Evolutionary conservation across 2,329 filamentous ascomycete species (phyloP), one percentile per base, ranked within the genome.

Genomic region (Lasiodiplodia hormozganensis): DNA sequence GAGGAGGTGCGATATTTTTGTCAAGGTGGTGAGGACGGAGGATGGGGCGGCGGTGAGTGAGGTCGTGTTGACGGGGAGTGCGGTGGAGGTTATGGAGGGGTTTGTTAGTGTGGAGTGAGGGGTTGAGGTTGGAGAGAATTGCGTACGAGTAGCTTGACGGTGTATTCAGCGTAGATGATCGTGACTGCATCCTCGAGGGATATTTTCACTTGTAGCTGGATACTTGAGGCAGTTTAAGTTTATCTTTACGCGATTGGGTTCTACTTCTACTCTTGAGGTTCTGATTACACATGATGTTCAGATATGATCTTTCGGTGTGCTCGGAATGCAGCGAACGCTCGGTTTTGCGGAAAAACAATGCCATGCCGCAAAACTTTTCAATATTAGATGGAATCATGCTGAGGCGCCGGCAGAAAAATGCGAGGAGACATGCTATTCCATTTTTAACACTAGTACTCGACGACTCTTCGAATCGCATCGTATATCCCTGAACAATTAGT

Each of bases 1-100:
- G 34, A 78, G 84, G 71, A 75, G 74, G 72, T 85, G 84, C 72
- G 81, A 84, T 28, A 83, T 86, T 71, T 78, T 79, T 49, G 79
- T 86, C 21, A 78, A 78, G 47, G 79, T 86, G 31, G 78, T 80
- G 49, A 80, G 86, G 62, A 77, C 77, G 74, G 75, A 77, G 64
- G 72, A 77, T 58, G 62, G 52, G 3, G 71, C 73, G 23, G 72
- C 76, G 34, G 76, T 85, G 21, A 76, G 80, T 67, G 76, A 74
- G 47, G 72, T 85, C 12, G 76, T 78, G 69, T 76, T 86, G 62
- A 79, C 76, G 69, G 82, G 82, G 34, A 78, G 73, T 68, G 80
- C 83, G 18, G 79, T 84, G 14, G 74, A 78, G 70, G 80, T 85
- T 2, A 82, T 81, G 79, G 73, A 81, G 66, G 80, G 79, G 28